These are phyloP conservation scores for rapeseed (Brassica napus) DNA, from an alignment of 345 rosid genomes.

Conservation along the genomic window DNA sequence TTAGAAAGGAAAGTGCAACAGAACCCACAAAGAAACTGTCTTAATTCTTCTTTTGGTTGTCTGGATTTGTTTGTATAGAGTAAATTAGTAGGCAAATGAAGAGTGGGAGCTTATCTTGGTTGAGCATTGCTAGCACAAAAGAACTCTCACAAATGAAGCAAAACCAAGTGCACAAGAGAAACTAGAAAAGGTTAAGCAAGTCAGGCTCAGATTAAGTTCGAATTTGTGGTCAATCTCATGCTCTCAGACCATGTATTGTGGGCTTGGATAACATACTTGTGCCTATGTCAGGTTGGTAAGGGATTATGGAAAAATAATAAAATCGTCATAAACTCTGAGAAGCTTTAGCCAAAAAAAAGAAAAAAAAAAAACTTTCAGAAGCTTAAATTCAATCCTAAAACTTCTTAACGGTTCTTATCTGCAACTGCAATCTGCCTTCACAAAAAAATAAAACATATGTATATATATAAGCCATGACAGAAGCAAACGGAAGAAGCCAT, in stretches of 20 bases:
- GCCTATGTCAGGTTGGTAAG: neutral
- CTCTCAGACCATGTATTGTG: neutral
- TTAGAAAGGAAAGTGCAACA: neutral
- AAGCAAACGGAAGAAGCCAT: constrained; percentile 5
- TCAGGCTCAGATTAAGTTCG: neutral
- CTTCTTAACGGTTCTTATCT: neutral
- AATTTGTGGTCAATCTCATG: neutral
- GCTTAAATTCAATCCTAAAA: constrained; percentile 1
- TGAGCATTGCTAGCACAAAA: neutral
- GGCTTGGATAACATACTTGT: neutral
- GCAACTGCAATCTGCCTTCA: constrained; percentile 6
- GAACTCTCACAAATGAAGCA: neutral
- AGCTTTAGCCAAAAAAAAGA: neutral
- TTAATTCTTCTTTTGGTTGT: neutral
- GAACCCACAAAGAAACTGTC: neutral
- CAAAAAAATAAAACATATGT: neutral
- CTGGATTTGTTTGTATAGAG: neutral
- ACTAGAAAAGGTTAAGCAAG: neutral
- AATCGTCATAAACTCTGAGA: neutral
- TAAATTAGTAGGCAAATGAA: neutral
- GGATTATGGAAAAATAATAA: neutral
- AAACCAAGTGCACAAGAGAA: neutral
- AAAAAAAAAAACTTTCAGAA: neutral
- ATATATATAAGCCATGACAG: constrained; percentile 11
- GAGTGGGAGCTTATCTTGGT: neutral